Percentiles rank a stretch among this genome's conserved stretches.
phyloP scores from a whole-genome alignment of 2,329 filamentous ascomycete species.

The Fusarium palustre region DNA sequence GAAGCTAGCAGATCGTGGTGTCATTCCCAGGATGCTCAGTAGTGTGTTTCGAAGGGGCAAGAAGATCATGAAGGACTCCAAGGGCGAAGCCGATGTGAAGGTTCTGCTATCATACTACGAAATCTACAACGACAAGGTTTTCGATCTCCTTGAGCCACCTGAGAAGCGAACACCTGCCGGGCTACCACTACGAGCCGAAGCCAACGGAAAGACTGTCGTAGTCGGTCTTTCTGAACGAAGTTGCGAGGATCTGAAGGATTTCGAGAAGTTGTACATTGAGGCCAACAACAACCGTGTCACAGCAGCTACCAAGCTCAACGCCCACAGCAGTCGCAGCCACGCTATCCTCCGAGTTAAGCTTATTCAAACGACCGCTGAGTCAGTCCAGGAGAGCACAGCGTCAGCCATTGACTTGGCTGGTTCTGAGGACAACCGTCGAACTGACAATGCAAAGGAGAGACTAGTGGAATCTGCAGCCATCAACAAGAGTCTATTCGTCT shows the following conservation, averaged over 20 bases:
- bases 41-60: conserved; percentile 86
- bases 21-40: conserved; percentile 87
- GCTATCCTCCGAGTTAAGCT: conserved; percentile 92
- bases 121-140: conserved; percentile 97
- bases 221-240: conserved; percentile 85
- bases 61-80: conserved; percentile 84
- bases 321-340: conserved; percentile 89
- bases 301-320: conserved; percentile 90
- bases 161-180: conserved; percentile 88
- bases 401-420: conserved; percentile 96
- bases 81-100: conserved; percentile 75
- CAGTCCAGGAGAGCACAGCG: conserved; percentile 81
- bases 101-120: conserved; percentile 93
- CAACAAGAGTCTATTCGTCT: conserved; percentile 95
- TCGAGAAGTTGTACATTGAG: conserved; percentile 89
- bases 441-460: conserved; percentile 92
- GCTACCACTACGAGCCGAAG: conserved; percentile 84
- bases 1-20: conserved; percentile 84
- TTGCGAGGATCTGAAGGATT: conserved; percentile 88
- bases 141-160: conserved; percentile 86
- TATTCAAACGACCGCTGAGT: conserved; percentile 76
- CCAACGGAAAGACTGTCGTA: conserved; percentile 87
- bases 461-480: conserved; percentile 96
- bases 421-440: conserved; percentile 94
- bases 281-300: conserved; percentile 92